Base-by-base conservation (phyloP, 2,329 filamentous ascomycete genomes). In the Hymenoscyphus fructigenus region DNA sequence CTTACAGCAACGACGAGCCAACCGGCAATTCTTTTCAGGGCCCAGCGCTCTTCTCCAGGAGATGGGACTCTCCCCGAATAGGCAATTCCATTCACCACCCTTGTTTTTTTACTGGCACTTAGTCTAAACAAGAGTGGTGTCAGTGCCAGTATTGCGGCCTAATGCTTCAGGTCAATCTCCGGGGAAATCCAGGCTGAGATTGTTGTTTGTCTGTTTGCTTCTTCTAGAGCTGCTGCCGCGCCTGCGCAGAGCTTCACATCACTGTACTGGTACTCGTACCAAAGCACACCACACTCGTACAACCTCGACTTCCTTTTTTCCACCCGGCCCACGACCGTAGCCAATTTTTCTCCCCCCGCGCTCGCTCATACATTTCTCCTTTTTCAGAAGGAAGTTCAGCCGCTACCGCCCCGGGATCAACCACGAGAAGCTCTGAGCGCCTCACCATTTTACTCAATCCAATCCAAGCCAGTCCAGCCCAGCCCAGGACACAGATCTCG, bases 391-490 rank as follows among this genome's bases (percentile, higher is more conserved):
- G 28, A 57, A 34, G 5, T 57, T 36, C 56, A 36, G 56, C 56
- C 34, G 28, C 56, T 44, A 34, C 28, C 26, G 38, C 44, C 64
- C 65, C 57, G 58, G 65, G 67, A 68, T 65, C 63, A 61, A 63
- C 41, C 65, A 69, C 57, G 23, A n/a, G 32, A 56, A 65, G 55
- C 55, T 73, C 44, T 50, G 44, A 50, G 44, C 44, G 44, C 44
- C 41, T 74, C 71, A 71, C 71, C 41, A 20, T 50, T 23, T 10
- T 12, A 50, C 50, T 34, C 61, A 73, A 70, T 65, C 69, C 67
- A 67, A 72, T 71, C 50, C 20, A n/a, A 12, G 23, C 44, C n/a
- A 23, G 12, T n/a, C 44, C 20, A 50, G 10, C 26, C 44, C 6
- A 50, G n/a, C n/a, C 20, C 20, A 47, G n/a, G 44, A 23, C 44